phyloP scores from a whole-genome alignment of 2,329 filamentous ascomycete genomes.

The Pleomassaria siparia region DNA sequence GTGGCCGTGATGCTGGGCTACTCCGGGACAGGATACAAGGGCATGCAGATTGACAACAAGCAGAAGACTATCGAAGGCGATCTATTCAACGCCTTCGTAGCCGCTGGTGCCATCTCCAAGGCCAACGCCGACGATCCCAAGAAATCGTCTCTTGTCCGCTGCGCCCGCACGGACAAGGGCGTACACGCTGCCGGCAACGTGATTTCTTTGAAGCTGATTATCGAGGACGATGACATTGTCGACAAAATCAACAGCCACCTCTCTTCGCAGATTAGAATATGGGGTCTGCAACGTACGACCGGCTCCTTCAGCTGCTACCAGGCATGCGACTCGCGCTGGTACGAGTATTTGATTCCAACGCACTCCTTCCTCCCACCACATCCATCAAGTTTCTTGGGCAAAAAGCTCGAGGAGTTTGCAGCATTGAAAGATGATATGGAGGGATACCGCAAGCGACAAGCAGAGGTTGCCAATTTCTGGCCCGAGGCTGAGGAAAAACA shows the following conservation, averaged over 20 bases:
- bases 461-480: conserved; percentile 83
- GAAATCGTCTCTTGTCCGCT: conserved; percentile 91
- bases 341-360: conserved; percentile 94
- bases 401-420: conserved; percentile 76
- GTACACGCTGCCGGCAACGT: conserved; percentile 96
- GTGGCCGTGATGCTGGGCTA: conserved; percentile 95
- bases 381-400: conserved; percentile 80
- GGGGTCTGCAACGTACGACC: conserved; percentile 88
- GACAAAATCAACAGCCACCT: conserved; percentile 87
- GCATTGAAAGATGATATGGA: conserved; percentile 73
- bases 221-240: conserved; percentile 85
- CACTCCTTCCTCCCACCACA: conserved; percentile 92
- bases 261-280: conserved; percentile 86
- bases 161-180: conserved; percentile 94
- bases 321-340: conserved; percentile 91
- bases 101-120: conserved; percentile 91
- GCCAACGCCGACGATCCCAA: conserved; percentile 96
- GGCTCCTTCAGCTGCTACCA: conserved; percentile 95
- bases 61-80: conserved; percentile 97
- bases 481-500: conserved; percentile 75
- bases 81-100: conserved; percentile 87
- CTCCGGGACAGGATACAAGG: conserved; percentile 93
- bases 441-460: conserved; percentile 67
- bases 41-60: conserved; percentile 79
- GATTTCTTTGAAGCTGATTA: conserved; percentile 91